Evolutionary conservation across 768 basidiomycete species (phyloP).

Genomic region (Leccinum subgranulosum): DNA sequence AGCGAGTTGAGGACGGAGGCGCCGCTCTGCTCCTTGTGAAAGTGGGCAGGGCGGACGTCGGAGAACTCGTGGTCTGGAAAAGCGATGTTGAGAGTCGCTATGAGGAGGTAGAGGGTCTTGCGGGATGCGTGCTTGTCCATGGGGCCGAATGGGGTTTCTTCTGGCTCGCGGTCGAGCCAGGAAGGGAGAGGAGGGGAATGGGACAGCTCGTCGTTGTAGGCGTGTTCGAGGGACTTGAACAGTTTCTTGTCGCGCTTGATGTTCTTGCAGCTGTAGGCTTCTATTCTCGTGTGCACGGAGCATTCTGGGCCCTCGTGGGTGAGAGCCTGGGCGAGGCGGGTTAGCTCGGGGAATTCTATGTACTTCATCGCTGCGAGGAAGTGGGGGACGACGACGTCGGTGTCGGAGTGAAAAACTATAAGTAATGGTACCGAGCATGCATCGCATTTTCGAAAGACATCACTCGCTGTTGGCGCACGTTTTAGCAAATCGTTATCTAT

Average conservation of each 20-base stretch:
- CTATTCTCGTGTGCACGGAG: slow-evolving; percentile 86
- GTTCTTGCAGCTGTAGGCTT: slow-evolving; percentile 97
- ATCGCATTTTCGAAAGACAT: slow-evolving; percentile 8
- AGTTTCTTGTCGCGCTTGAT: slow-evolving; percentile 96
- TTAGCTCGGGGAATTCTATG: slow-evolving; percentile 79
- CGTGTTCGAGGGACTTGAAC: slow-evolving; percentile 87
- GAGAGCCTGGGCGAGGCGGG: slow-evolving; percentile 72
- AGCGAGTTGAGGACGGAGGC: slow-evolving; percentile 81
- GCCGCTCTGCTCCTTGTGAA: slow-evolving; percentile 74
- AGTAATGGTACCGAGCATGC: neutral
- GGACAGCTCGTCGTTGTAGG: slow-evolving; percentile 73
- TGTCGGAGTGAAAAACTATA: slow-evolving; percentile 21
- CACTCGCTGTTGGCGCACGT: slow-evolving; percentile 1
- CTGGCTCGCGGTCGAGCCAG: slow-evolving; percentile 68
- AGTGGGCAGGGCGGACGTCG: slow-evolving; percentile 85
- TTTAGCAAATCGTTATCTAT: neutral
- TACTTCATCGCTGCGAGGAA: slow-evolving; percentile 65
- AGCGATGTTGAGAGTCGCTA: slow-evolving; percentile 94
- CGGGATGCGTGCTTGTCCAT: slow-evolving; percentile 80
- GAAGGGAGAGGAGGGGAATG: slow-evolving; percentile 83
- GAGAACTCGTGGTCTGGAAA: slow-evolving; percentile 99
- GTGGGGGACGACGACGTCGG: neutral
- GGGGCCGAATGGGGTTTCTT: slow-evolving; percentile 87
- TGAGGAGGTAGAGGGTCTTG: slow-evolving; percentile 94
- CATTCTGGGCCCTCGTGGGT: slow-evolving; percentile 87